Conservation (phyloP, 108 stramenopile genomes). For the Discostella stelligeroides region DNA sequence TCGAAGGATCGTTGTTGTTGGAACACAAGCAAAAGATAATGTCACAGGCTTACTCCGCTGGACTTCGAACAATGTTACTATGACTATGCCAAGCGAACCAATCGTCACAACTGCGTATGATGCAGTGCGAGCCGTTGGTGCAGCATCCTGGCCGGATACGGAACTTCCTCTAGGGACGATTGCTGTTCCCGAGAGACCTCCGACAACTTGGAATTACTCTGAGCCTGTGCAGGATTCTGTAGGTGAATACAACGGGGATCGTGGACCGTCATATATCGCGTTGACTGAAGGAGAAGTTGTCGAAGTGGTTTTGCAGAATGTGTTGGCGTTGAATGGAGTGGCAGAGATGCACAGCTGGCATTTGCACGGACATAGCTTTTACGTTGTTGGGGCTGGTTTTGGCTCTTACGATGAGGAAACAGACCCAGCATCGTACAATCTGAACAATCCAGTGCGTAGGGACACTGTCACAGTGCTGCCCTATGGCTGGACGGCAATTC, state of each 20-base stretch:
- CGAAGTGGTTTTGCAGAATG: slow-evolving; percentile 37
- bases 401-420: slow-evolving; percentile 40
- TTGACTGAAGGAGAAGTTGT: slow-evolving; percentile 30
- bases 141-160: slow-evolving; percentile 33
- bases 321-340: slow-evolving; percentile 31
- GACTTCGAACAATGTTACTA: slow-evolving; percentile 30
- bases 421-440: slow-evolving; percentile 42
- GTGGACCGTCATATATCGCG: slow-evolving; percentile 14
- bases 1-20: slow-evolving; percentile 31
- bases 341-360: slow-evolving; percentile 54
- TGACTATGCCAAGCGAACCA: not conserved
- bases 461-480: slow-evolving; percentile 46
- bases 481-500: slow-evolving; percentile 50
- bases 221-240: slow-evolving; percentile 45
- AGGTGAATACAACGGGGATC: slow-evolving; percentile 22
- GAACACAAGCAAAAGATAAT: slow-evolving; percentile 28
- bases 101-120: slow-evolving; percentile 30
- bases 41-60: slow-evolving; percentile 23
- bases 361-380: slow-evolving; percentile 50
- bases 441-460: slow-evolving; percentile 45
- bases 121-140: slow-evolving; percentile 22
- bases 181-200: slow-evolving; percentile 34
- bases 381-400: slow-evolving; percentile 42
- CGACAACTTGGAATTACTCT: slow-evolving; percentile 39
- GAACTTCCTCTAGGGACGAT: slow-evolving; percentile 23